Base-by-base conservation (phyloP, 192 early-diverging fungal species). In the Geosiphon pyriformis region DNA sequence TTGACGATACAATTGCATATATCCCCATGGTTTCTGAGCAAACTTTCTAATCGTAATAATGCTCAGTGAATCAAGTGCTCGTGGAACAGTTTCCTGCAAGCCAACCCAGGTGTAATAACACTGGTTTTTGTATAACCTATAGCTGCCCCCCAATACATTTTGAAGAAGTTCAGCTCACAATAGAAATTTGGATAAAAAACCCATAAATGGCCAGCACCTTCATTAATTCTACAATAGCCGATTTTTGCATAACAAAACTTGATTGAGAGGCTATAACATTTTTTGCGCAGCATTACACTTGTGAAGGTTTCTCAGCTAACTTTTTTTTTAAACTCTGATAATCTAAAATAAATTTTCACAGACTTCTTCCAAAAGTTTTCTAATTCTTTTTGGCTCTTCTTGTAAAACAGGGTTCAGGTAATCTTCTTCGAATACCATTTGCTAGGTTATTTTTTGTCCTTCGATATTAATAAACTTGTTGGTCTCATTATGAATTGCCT, bases 151-250 rank as follows among this genome's bases (percentile, higher is more conserved):
- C 54, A 73, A 54, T 69, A 73, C 53, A 63, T 63, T 53, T 73
- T 50, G 46, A 73, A 69, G 50, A 68, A 73, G 32, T 73, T 73
- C 25, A 73, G 53, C 22, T 68, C 60, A 35, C 65, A 72, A 35
- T 72, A 55, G 67, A 72, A 72, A 31, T 72, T 72, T 34, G 56
- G 64, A 34, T 59, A 72, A 64, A 69, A 73, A 59, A 55, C 54
- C 49, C 37, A 73, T 56, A 49, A 10, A 37, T 73, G 60, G 25
- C 67, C 47, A 27, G 56, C 57, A 53, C 58, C 48, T 53, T 50
- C 11, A 53, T 67, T 27, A 67, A 63, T 34, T 72, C 60, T 48
- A 53, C 47, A 26, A 68, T 12, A 10, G 20, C 49, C 1, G 60
- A 63, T 23, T 25, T 63, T 57, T 60, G 51, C n/a, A 17, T 27